phyloP scores from a whole-genome alignment of 768 basidiomycete species.

The Auricularia sp. region DNA sequence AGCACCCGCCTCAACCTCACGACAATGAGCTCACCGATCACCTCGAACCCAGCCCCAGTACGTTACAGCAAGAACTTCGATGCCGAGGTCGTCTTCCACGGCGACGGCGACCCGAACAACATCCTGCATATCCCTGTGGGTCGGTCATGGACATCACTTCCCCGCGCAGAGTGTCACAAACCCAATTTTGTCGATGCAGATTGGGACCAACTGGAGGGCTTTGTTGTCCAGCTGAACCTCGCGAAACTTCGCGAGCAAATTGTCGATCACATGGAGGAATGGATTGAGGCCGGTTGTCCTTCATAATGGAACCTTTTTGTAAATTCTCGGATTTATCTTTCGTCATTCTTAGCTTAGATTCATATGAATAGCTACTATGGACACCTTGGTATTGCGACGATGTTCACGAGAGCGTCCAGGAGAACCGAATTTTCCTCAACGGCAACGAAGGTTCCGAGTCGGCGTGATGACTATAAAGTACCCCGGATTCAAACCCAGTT shows the following conservation, averaged over 20 bases:
- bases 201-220: conserved; percentile 23
- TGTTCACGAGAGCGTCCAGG: too few relatives aligned
- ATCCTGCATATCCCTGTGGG: neutral
- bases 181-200: conserved; percentile 6
- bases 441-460: too few relatives aligned
- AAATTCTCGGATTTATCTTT: too few relatives aligned
- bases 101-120: neutral
- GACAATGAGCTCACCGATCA: neutral
- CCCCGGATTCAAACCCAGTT: conserved; percentile 92
- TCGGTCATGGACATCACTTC: neutral
- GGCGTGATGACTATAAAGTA: conserved; percentile 46
- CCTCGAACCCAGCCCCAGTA: neutral
- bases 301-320: conserved; percentile 37
- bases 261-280: conserved; percentile 64
- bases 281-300: conserved; percentile 78
- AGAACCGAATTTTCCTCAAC: too few relatives aligned
- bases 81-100: neutral
- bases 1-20: neutral
- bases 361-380: too few relatives aligned
- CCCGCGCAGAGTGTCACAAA: neutral
- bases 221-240: conserved; percentile 12
- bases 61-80: neutral
- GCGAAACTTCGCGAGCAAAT: conserved; percentile 34
- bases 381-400: too few relatives aligned
- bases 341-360: too few relatives aligned